Percentiles rank a stretch among this genome's conserved stretches.
Evolutionary conservation across 2,329 filamentous ascomycete species (phyloP).

Genomic region (Diaporthe sp.): DNA sequence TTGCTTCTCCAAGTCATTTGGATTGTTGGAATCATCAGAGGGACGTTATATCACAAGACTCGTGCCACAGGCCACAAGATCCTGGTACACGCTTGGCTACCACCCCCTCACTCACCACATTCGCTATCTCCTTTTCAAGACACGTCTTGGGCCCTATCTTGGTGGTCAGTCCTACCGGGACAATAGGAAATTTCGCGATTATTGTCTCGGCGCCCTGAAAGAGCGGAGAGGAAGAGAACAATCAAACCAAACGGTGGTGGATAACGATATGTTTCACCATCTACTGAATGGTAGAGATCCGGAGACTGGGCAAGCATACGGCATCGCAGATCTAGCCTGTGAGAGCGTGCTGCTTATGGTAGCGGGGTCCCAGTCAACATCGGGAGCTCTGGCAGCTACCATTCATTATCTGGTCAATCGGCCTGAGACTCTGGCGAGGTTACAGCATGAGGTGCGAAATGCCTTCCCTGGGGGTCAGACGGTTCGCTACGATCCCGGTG

Average conservation of each 20-base stretch:
- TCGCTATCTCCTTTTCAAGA: constrained; percentile 1
- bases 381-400: not conserved
- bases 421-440: constrained; percentile 3
- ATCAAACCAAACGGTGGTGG: not conserved
- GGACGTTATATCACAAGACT: not conserved
- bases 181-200: not conserved
- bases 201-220: constrained; percentile 7
- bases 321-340: not conserved
- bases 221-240: not conserved
- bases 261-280: not conserved
- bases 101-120: not conserved
- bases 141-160: not conserved
- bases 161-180: not conserved
- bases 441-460: not conserved
- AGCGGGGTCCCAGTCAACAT: not conserved
- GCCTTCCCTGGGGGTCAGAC: not conserved
- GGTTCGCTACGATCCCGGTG: not conserved
- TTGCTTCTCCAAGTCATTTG: constrained; percentile 9
- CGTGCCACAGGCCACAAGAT: not conserved
- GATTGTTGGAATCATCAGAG: not conserved
- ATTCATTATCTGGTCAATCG: constrained; percentile 3
- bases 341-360: constrained; percentile 13
- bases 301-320: constrained; percentile 1
- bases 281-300: constrained; percentile 8
- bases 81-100: constrained; percentile 1